phyloP scores from a whole-genome alignment of 805 yeast genomes.

The Candida hispaniensis region DNA sequence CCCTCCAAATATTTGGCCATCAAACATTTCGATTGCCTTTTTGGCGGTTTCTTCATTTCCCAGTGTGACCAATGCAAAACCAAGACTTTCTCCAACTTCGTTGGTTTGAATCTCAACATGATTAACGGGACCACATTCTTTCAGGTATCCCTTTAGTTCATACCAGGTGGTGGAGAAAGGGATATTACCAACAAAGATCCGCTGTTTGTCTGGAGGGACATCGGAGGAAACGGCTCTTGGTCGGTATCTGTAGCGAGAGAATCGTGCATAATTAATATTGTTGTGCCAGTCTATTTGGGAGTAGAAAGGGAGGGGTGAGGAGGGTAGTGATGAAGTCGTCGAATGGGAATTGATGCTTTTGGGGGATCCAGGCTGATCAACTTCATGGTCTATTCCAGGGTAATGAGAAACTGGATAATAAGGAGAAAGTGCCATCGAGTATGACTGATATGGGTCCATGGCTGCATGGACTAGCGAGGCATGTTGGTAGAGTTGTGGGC shows the following conservation, averaged over 20 bases:
- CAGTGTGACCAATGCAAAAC: constrained; percentile 56
- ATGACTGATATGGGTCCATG: no score
- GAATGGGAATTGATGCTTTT: no score
- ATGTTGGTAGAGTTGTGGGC: no score
- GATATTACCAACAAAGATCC: constrained; percentile 30
- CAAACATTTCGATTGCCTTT: constrained; percentile 39
- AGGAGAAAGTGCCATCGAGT: constrained; percentile 6
- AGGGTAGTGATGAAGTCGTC: no score
- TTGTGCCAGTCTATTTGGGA: no score
- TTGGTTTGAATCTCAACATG: constrained; percentile 34
- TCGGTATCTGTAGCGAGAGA: no score
- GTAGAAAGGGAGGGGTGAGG: no score
- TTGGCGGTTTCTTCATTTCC: constrained; percentile 38
- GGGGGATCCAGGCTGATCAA: no score
- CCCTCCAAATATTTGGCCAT: constrained; percentile 47
- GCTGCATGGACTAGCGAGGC: no score
- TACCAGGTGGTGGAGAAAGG: constrained; percentile 28
- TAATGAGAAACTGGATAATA: constrained; percentile 6
- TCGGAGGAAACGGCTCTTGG: no score
- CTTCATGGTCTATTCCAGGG: constrained; percentile 6
- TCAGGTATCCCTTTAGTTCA: constrained; percentile 26
- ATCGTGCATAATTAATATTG: no score
- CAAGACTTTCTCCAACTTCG: constrained; percentile 37
- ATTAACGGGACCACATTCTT: constrained; percentile 23
- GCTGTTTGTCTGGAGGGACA: constrained; percentile 22